phyloP scores from a whole-genome alignment of 208 protist species.

The Trypanosoma scelopori region DNA sequence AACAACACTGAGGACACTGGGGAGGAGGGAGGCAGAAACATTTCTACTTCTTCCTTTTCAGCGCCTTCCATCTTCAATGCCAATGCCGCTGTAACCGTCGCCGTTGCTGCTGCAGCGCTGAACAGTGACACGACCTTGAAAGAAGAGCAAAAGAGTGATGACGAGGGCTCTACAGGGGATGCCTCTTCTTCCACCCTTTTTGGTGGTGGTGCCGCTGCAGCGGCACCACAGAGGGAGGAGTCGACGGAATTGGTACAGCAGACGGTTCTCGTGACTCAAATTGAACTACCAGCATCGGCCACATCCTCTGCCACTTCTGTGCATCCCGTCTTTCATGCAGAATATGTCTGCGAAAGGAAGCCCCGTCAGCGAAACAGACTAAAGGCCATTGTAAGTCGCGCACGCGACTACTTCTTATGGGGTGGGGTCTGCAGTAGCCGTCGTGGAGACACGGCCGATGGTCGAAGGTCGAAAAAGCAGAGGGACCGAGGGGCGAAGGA shows the following conservation, averaged over 20 bases:
- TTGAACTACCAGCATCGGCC: not conserved
- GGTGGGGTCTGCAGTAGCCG: no score
- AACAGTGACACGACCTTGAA: not conserved
- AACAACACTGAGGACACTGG: not conserved
- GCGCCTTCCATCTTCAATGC: not conserved
- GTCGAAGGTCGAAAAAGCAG: not conserved
- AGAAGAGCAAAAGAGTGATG: not conserved
- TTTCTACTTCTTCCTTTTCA: not conserved
- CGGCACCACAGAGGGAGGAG: no score
- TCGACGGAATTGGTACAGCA: no score
- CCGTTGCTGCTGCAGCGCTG: not conserved
- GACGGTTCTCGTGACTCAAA: not conserved
- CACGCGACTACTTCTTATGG: not conserved
- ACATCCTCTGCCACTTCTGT: not conserved
- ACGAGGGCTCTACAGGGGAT: not conserved
- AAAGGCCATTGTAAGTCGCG: conserved; percentile 2
- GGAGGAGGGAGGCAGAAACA: not conserved
- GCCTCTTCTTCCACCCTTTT: no score
- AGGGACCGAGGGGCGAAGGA: not conserved
- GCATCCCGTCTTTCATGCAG: conserved; percentile 24
- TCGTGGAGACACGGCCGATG: no score
- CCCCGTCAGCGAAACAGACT: not conserved
- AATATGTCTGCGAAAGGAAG: conserved; percentile 1
- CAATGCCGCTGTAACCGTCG: not conserved
- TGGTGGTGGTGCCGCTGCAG: no score